These are phyloP conservation scores for Pythium chondricola DNA, from an alignment of 352 stramenopile genomes.

Conservation along the genomic window DNA sequence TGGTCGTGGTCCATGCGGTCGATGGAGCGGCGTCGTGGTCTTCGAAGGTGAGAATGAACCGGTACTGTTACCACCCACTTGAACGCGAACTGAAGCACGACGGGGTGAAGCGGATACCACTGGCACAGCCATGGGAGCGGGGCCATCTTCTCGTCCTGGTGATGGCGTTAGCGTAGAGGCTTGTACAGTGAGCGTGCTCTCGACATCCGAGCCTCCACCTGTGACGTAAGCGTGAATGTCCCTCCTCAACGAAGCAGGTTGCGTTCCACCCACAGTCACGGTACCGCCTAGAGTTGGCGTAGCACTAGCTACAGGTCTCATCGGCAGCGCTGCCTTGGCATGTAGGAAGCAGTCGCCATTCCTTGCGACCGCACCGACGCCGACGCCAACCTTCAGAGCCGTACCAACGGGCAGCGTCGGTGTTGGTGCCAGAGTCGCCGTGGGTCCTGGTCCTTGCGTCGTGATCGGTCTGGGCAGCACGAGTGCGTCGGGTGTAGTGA, in stretches of 20 bases:
- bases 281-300: background rate
- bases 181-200: background rate
- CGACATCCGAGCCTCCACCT: background rate
- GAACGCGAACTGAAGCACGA: too few species aligned
- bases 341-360: conserved; percentile 38
- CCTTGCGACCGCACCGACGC: background rate
- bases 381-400: too few species aligned
- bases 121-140: too few species aligned
- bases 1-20: background rate
- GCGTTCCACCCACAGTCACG: conserved; percentile 1
- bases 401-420: too few species aligned
- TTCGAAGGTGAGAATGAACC: background rate
- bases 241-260: too few species aligned
- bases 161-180: background rate
- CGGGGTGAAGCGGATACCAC: too few species aligned
- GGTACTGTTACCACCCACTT: background rate
- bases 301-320: too few species aligned
- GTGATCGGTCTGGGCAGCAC: too few species aligned
- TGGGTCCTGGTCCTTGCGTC: too few species aligned
- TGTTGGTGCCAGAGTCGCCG: too few species aligned
- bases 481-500: too few species aligned
- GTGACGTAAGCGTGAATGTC: background rate
- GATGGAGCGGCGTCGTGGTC: background rate
- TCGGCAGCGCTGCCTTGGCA: conserved; percentile 32
- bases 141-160: background rate